Evolutionary conservation across 2,329 filamentous ascomycete species (phyloP).

Genomic region (Davidsoniella eucalypti): DNA sequence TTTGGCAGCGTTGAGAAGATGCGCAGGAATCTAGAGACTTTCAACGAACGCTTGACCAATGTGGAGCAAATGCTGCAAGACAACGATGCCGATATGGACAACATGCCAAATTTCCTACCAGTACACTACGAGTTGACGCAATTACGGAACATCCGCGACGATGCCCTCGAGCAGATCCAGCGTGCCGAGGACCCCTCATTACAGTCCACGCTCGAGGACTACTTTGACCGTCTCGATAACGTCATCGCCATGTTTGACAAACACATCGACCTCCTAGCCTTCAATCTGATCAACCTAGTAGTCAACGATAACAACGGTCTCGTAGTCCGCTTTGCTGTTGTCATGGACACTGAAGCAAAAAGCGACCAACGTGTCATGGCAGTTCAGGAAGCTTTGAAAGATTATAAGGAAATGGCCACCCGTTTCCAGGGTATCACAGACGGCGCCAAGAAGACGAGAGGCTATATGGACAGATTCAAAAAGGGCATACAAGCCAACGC

Average conservation of each 20-base stretch:
- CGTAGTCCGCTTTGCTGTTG: conserved; percentile 77
- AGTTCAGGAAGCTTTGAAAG: conserved; percentile 82
- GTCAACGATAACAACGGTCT: conserved; percentile 74
- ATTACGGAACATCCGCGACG: conserved; percentile 83
- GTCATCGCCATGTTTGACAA: conserved; percentile 92
- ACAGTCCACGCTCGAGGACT: conserved; percentile 72
- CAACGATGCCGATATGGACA: conserved; percentile 73
- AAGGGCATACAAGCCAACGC: conserved; percentile 60
- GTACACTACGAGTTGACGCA: conserved; percentile 87
- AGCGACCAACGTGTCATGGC: conserved; percentile 85
- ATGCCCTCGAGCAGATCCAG: conserved; percentile 91
- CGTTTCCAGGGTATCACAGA: conserved; percentile 92
- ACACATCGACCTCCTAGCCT: conserved; percentile 72
- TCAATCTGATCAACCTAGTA: conserved; percentile 78
- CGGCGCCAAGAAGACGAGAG: conserved; percentile 77
- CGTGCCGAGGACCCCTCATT: conserved; percentile 55
- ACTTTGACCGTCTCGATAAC: conserved; percentile 73
- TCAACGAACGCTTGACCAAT: conserved; percentile 58
- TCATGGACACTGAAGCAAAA: conserved; percentile 92
- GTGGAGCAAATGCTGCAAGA: conserved; percentile 66
- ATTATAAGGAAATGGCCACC: conserved; percentile 86
- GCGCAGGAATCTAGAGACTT: conserved; percentile 77
- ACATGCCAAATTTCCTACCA: conserved; percentile 78
- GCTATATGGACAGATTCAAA: conserved; percentile 93
- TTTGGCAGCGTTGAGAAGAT: conserved; percentile 89